Base-by-base conservation (phyloP, 805 yeast genomes). In the Ogataea nakhonphanomensis region DNA sequence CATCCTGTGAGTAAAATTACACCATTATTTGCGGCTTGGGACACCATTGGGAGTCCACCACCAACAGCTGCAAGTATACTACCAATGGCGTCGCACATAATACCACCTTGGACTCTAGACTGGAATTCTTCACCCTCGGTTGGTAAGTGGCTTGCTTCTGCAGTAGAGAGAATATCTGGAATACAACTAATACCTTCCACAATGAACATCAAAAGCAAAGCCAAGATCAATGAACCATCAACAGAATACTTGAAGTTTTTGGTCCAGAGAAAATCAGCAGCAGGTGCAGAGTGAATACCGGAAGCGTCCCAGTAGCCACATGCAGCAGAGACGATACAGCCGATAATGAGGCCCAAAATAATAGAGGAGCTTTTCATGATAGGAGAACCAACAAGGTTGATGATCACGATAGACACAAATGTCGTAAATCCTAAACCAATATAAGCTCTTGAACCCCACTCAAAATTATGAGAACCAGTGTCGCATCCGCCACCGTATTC, bases 1-100 rank as follows among this genome's bases (percentile, higher is more conserved):
- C 91, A 84, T 59, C 82, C 83, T 25, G 95, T 86, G 56, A 86
- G 69, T 23, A 88, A 75, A 46, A 86, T 85, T 35, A 85, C 93
- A 66, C 95, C 95, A 57, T 86, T 86, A 64, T 86, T 86, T 60
- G 85, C 93, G 10, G 95, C 95, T 64, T 84, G 84, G 0, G 88
- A 80, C 5, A 88, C 78, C 76, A 84, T 70, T 33, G 95, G 93
- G 7, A 89, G 78, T 23, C 81, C 68, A 13, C 90, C 83, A 66
- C 76, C 72, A 33, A 83, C 66, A 20, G 86, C 83, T n/a, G 88
- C 79, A 4, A 84, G 49, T 7, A 80, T 47, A 37, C 90, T 86
- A 53, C 80, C 80, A 47, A 84, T 51, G 12, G 91, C 95, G 58
- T 85, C 91, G 29, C 88, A 85, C 38, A 84, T 69, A 33, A 85